Evolutionary conservation across 1,284 basidiomycete genomes (phyloP), one percentile per base, ranked within the genome.

Genomic region (Athelia sp.): DNA sequence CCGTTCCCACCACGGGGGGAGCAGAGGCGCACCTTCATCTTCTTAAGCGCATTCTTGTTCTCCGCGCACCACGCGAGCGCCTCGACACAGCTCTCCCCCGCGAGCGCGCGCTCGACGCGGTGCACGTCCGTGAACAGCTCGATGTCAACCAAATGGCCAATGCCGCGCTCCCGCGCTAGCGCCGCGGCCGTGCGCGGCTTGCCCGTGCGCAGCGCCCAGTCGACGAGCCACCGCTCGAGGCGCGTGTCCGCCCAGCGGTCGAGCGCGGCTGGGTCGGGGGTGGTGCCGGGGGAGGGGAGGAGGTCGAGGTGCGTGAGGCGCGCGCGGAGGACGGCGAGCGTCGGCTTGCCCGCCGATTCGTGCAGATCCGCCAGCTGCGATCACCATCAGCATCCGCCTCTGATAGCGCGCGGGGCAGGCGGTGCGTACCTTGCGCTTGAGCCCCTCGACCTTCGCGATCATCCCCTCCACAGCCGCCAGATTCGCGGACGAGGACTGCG

Each of bases 51-150:
- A 24, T 84, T 81, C 65, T 96, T 91, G 70, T 99, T 98, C 75
- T 99, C 97, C 52, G 82, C 92, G 60, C 95, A 98, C 96, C 96
- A 99, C 14, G 83, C 79, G 40, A 99, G 73, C 4, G 95, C 96
- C 65, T 94, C 89, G 1, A 85, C 74, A 58, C 93, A 93, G 60
- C 88, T 89, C 56, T 91, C 84, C 45, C 71, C 71, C 15, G 74
- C 69, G 17, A 99, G 75, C 0, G 91, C 92, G 4, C 77, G 74
- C 65, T 98, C 93, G 55, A 98, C 93, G 49, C 85, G 77, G 26
- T 76, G 77, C 43, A 98, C 89, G 56, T 98, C 93, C 50, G 81
- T 82, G 65, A 98, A 98, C 35, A 98, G 75, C 51, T 97, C 93
- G 42, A 95, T 84, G 62, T 98, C 94, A 35, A 94, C 91, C 11